These are phyloP conservation scores for Corylus avellana DNA, from an alignment of 306 rosid genomes.

Conservation along the genomic window DNA sequence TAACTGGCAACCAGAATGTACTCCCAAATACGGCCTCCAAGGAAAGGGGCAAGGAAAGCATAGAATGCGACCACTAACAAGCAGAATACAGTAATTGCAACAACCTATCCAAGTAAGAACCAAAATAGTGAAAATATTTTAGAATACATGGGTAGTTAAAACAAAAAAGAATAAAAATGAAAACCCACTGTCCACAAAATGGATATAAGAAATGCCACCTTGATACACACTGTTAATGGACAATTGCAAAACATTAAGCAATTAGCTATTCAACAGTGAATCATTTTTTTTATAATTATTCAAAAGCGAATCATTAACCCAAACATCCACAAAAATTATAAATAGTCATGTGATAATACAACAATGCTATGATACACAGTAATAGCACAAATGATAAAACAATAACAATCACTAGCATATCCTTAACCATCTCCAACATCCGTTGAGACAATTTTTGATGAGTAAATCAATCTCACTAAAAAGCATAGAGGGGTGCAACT, in stretches of 20 bases:
- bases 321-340: neutral
- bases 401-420: neutral
- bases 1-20: constrained; percentile 65
- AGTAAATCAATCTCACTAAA: too few species aligned
- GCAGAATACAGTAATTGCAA: constrained; percentile 87
- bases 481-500: too few species aligned
- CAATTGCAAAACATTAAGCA: neutral
- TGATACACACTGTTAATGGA: neutral
- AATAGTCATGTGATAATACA: neutral
- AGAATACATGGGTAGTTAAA: constrained; percentile 17
- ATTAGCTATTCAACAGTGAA: neutral
- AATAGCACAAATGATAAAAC: neutral
- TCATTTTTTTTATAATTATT: neutral
- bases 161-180: neutral
- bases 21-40: constrained; percentile 83
- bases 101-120: constrained; percentile 61
- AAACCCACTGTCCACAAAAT: neutral
- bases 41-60: constrained; percentile 91
- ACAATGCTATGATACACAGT: neutral
- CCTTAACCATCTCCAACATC: neutral
- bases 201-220: constrained; percentile 9
- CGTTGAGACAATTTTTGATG: neutral
- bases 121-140: constrained; percentile 33
- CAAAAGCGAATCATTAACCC: neutral
- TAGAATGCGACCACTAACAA: constrained; percentile 88